Conservation (phyloP, 768 basidiomycete species). For the Lactarius evosmus region DNA sequence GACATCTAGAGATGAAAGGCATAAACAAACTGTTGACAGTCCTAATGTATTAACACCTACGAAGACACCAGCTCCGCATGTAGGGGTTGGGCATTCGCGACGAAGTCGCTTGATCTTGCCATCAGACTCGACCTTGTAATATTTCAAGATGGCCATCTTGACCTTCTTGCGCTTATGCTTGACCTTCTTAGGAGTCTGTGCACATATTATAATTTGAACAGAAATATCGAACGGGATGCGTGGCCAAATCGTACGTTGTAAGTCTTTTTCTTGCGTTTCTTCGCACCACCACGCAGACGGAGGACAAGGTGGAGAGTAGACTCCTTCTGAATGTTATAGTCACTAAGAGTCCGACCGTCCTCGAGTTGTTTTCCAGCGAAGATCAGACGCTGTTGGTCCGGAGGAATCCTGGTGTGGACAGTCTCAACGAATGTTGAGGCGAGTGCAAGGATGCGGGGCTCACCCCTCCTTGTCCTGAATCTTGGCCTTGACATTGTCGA, state of each 20-base stretch:
- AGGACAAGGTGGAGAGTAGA: conserved; percentile 97
- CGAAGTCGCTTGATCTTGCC: conserved; percentile 99
- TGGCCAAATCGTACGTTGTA: conserved; percentile 71
- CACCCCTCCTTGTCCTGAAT: conserved; percentile 98
- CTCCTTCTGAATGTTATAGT: conserved; percentile 99
- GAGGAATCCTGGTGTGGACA: conserved; percentile 61
- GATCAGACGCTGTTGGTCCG: conserved; percentile 96
- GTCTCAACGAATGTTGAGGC: conserved; percentile 16
- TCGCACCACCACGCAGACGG: conserved; percentile 97
- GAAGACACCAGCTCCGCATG: conserved; percentile 84
- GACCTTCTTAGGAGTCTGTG: conserved; percentile 25
- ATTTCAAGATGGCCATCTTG: conserved; percentile 99
- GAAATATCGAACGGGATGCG: neutral
- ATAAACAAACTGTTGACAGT: neutral
- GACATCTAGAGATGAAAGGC: conserved; percentile 65
- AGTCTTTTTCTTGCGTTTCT: conserved; percentile 99
- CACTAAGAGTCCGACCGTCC: conserved; percentile 93
- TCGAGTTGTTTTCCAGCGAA: conserved; percentile 99
- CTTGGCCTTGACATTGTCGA: conserved; percentile 97
- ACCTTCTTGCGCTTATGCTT: conserved; percentile 66
- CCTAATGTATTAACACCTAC: conserved; percentile 43
- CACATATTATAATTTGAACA: neutral
- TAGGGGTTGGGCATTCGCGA: conserved; percentile 85
- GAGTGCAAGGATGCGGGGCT: conserved; percentile 30
- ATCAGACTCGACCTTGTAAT: conserved; percentile 90